Conservation (phyloP, 768 basidiomycete genomes). For the Steccherinum ochraceum region DNA sequence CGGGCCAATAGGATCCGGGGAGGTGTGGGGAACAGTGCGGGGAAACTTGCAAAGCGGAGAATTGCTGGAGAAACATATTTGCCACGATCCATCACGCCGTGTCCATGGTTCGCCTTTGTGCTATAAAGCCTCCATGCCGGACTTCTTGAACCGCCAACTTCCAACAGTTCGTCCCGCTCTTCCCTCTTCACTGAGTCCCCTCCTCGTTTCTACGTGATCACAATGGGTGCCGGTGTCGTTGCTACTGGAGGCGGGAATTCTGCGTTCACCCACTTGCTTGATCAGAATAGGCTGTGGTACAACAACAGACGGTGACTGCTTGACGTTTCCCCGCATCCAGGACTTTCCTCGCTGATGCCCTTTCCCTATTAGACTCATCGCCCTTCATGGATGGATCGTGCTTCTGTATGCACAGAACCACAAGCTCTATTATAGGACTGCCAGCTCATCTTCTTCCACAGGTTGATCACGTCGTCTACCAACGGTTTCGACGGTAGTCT, state of each 20-base stretch:
- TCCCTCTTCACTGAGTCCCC: slow-evolving; percentile 7
- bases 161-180: slow-evolving; percentile 18
- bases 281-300: slow-evolving; percentile 69
- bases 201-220: slow-evolving; percentile 14
- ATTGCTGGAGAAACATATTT: slow-evolving; percentile 14
- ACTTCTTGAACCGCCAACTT: slow-evolving; percentile 14
- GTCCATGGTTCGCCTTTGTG: background rate
- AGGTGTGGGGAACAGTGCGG: slow-evolving; percentile 10
- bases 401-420: slow-evolving; percentile 40
- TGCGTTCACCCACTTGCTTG: slow-evolving; percentile 48
- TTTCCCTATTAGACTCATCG: slow-evolving; percentile 39
- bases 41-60: slow-evolving; percentile 14
- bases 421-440: background rate
- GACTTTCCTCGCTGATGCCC: background rate
- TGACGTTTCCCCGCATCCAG: background rate
- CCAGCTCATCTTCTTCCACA: slow-evolving; percentile 16
- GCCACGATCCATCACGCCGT: background rate
- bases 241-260: slow-evolving; percentile 19
- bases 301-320: slow-evolving; percentile 62
- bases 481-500: slow-evolving; percentile 74
- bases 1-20: slow-evolving; percentile 11
- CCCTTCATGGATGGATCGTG: slow-evolving; percentile 64
- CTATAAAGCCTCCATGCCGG: background rate
- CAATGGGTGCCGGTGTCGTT: slow-evolving; percentile 36
- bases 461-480: slow-evolving; percentile 70